Conservation (phyloP, 2,329 filamentous ascomycete genomes). For the Aspergillus sp. region DNA sequence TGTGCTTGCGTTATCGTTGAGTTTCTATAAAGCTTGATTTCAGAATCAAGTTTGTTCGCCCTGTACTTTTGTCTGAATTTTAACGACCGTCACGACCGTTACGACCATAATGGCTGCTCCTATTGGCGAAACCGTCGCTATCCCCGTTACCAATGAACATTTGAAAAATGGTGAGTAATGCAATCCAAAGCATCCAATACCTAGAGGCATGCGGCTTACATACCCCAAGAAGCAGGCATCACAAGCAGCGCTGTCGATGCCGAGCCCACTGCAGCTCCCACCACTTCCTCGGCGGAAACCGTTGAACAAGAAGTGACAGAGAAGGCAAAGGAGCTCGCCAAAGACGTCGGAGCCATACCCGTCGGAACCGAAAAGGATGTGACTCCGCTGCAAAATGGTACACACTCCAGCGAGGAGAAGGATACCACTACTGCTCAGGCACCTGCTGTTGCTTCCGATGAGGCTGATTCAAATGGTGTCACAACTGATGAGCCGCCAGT, state of each 20-base stretch:
- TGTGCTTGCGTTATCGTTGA: conserved; percentile 8
- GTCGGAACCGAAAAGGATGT: conserved; percentile 3
- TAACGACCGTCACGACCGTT: conserved; percentile 23
- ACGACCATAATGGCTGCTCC: conserved; percentile 22
- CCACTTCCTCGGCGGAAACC: conserved; percentile 8
- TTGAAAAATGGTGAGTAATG: conserved; percentile 25
- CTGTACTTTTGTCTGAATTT: conserved; percentile 20
- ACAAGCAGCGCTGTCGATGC: conserved; percentile 22
- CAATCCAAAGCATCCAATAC: neutral
- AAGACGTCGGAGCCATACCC: conserved; percentile 11
- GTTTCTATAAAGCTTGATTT: conserved; percentile 1
- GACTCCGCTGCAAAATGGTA: conserved; percentile 9
- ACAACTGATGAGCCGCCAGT: conserved; percentile 4
- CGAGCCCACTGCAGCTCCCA: conserved; percentile 7
- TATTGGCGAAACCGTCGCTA: conserved; percentile 24
- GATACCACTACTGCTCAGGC: neutral
- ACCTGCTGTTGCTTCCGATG: conserved; percentile 5
- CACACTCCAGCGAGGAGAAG: conserved; percentile 5
- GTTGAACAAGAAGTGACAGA: conserved; percentile 15
- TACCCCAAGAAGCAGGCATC: conserved; percentile 22
- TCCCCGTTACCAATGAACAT: conserved; percentile 28
- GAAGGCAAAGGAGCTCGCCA: conserved; percentile 14
- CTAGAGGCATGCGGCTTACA: neutral
- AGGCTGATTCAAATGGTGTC: conserved; percentile 15
- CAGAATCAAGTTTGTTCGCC: conserved; percentile 9